Percentiles rank a stretch among this genome's conserved stretches.
Conservation (phyloP, 768 basidiomycete genomes). For the Neoboletus subvelutipes region DNA sequence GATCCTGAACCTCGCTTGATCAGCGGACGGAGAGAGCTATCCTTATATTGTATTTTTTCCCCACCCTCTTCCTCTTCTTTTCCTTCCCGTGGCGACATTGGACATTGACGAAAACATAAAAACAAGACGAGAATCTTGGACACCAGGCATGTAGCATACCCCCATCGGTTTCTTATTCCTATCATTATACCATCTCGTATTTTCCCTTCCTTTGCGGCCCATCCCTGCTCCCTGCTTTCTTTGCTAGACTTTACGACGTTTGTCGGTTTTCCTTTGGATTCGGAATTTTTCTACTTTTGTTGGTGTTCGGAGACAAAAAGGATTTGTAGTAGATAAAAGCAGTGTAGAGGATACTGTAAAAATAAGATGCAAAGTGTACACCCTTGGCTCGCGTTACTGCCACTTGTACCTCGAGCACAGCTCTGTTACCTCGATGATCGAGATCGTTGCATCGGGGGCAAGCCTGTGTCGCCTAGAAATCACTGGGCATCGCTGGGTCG, state of each 20-base stretch:
- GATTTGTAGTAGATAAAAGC: not conserved
- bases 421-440: slow-evolving; percentile 6
- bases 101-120: slow-evolving; percentile 20
- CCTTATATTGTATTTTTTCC: slow-evolving; percentile 28
- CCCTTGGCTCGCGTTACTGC: no score
- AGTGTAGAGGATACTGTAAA: slow-evolving; percentile 14
- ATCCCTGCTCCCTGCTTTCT: not conserved
- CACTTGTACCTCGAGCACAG: slow-evolving; percentile 2
- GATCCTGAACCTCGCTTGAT: slow-evolving; percentile 31
- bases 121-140: slow-evolving; percentile 2
- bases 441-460: not conserved
- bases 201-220: not conserved
- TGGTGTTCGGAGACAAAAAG: not conserved
- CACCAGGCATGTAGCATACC: slow-evolving; percentile 24
- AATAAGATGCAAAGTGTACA: not conserved
- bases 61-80: not conserved
- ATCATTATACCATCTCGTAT: slow-evolving; percentile 26
- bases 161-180: slow-evolving; percentile 15
- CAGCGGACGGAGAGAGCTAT: slow-evolving; percentile 8
- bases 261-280: not conserved
- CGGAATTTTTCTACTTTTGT: not conserved
- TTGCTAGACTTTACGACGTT: not conserved
- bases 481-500: not conserved
- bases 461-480: not conserved
- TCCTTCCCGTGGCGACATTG: not conserved